Conservation (phyloP, 2,329 filamentous ascomycete genomes). For the Elsinoe necatrix region DNA sequence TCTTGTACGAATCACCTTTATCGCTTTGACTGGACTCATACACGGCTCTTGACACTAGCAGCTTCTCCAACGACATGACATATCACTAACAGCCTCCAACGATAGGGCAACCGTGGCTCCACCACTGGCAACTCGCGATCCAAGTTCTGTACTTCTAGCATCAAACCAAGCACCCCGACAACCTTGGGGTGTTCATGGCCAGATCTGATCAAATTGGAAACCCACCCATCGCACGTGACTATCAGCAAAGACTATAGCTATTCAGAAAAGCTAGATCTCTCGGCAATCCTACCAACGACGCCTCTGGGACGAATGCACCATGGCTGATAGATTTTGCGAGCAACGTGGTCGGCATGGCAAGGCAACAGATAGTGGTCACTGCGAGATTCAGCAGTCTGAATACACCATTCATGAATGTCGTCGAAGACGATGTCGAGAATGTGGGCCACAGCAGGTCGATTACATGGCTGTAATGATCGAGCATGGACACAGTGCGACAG, state of each 20-base stretch:
- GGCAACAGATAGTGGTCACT: no score
- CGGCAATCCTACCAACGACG: neutral
- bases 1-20: no score
- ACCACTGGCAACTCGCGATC: no score
- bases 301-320: neutral
- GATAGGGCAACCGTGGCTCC: no score
- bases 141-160: no score
- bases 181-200: no score
- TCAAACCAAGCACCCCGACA: neutral
- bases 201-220: neutral
- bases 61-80: neutral
- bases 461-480: neutral
- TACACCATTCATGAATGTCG: neutral
- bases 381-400: neutral
- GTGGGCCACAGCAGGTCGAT: neutral
- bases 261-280: neutral
- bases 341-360: neutral
- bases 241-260: neutral
- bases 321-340: neutral
- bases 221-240: neutral
- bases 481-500: no score
- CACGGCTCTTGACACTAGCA: neutral
- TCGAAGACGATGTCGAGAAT: neutral
- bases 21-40: no score
- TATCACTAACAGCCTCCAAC: no score